A percentile compares a stretch with the other conserved stretches of the same genome.
Evolutionary conservation across 306 rosid species (phyloP).

Genomic region (Echinosophora koreensis): DNA sequence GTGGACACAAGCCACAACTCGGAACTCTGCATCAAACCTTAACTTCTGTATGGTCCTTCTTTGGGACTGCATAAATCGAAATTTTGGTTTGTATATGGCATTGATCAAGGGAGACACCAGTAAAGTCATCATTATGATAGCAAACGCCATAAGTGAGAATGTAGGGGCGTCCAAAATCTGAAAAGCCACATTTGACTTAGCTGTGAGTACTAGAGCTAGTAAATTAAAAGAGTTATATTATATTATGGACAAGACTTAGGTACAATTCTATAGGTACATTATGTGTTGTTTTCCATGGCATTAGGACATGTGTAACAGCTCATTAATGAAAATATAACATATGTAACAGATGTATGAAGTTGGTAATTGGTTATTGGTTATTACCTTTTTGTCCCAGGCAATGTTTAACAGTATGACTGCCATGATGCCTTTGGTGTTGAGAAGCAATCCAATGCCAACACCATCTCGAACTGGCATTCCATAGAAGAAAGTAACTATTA

Average conservation of each 20-base stretch:
- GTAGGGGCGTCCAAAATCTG: slow-evolving; percentile 36
- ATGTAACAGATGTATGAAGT: no score
- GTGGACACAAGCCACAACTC: slow-evolving; percentile 48
- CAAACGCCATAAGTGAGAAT: slow-evolving; percentile 37
- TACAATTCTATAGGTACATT: no score
- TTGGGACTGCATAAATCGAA: slow-evolving; percentile 30
- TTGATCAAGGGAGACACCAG: slow-evolving; percentile 44
- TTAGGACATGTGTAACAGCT: no score
- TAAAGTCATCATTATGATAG: slow-evolving; percentile 39
- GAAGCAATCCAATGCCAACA: slow-evolving; percentile 45
- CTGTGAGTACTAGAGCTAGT: background rate
- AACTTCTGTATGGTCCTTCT: slow-evolving; percentile 43
- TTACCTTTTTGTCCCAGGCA: slow-evolving; percentile 46
- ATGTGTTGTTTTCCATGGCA: no score
- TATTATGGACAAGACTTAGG: no score
- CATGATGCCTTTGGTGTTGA: slow-evolving; percentile 52
- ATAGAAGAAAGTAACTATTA: slow-evolving; percentile 35
- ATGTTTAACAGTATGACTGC: slow-evolving; percentile 25
- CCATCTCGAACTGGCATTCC: slow-evolving; percentile 47
- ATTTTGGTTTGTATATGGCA: slow-evolving; percentile 46
- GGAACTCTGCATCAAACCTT: slow-evolving; percentile 41
- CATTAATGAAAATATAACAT: no score
- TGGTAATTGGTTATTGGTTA: background rate
- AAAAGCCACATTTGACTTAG: background rate
- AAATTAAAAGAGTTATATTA: no score